Conservation (phyloP, 352 stramenopile species). For the Elongisporangium senticosum region DNA sequence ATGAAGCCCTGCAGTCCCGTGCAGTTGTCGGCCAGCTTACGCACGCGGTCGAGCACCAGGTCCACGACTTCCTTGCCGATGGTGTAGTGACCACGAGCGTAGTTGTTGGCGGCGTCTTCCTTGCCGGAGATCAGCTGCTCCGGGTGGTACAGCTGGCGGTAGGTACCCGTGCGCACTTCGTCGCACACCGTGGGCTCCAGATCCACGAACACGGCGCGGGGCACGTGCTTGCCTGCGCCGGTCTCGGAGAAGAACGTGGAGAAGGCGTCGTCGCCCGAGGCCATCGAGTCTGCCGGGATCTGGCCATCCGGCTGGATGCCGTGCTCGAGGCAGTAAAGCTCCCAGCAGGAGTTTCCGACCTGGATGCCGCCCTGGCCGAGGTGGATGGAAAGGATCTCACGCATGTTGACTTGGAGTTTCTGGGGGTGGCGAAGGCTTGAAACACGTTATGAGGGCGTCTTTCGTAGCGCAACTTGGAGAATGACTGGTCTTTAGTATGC, state of each 20-base stretch:
- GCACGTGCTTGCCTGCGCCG: constrained; percentile 52
- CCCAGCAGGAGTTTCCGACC: constrained; percentile 88
- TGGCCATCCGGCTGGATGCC: constrained; percentile 91
- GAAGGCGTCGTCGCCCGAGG: constrained; percentile 37
- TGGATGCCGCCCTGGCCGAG: constrained; percentile 92
- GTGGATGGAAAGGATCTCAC: constrained; percentile 96
- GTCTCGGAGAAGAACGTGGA: constrained; percentile 90
- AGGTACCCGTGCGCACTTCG: constrained; percentile 92
- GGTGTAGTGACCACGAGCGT: constrained; percentile 89
- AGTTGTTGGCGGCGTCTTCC: constrained; percentile 89
- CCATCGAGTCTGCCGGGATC: constrained; percentile 44
- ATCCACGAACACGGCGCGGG: constrained; percentile 91
- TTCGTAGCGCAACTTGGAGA: background rate
- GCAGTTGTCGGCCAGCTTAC: constrained; percentile 96
- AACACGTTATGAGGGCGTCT: background rate
- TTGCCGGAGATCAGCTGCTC: constrained; percentile 97
- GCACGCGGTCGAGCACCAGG: constrained; percentile 94
- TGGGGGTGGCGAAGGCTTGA: constrained; percentile 1
- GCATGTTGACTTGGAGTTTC: constrained; percentile 36
- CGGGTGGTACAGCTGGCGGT: constrained; percentile 94
- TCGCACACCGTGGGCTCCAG: constrained; percentile 95
- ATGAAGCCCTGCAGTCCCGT: constrained; percentile 97
- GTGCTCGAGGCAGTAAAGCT: constrained; percentile 92
- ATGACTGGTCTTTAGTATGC: background rate
- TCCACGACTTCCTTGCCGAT: constrained; percentile 96